Evolutionary conservation across 805 yeast genomes (phyloP).

Genomic region (Wickerhamiella kazuoi): DNA sequence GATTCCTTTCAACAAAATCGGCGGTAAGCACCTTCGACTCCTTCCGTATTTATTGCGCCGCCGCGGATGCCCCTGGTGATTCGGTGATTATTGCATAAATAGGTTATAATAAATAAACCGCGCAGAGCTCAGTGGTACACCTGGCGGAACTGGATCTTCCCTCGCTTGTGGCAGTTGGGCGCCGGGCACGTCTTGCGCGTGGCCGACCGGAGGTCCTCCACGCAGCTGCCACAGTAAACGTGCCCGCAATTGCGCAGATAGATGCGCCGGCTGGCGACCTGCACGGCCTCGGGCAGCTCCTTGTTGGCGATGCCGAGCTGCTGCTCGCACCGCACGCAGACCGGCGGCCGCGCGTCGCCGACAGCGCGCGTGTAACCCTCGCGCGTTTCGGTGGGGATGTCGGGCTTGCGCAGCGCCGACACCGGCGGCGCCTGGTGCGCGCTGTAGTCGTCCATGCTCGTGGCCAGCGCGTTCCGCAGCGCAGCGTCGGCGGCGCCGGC

Average conservation of each 20-base stretch:
- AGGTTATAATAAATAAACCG: no score
- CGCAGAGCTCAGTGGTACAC: not conserved
- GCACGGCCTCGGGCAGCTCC: conserved; percentile 1
- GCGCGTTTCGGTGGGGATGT: not conserved
- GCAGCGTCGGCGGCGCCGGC: no score
- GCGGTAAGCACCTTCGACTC: no score
- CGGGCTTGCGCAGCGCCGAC: not conserved
- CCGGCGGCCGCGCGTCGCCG: conserved; percentile 24
- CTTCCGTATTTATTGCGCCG: no score
- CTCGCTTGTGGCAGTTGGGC: not conserved
- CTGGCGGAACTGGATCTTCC: not conserved
- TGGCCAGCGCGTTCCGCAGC: conserved; percentile 2
- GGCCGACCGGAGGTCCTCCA: conserved; percentile 29
- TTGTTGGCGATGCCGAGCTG: conserved; percentile 35
- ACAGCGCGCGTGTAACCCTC: conserved; percentile 17
- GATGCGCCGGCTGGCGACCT: conserved; percentile 17
- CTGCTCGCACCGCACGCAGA: conserved; percentile 56
- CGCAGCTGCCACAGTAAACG: conserved; percentile 73
- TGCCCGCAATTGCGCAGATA: conserved; percentile 67
- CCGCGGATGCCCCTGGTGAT: no score
- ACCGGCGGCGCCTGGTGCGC: not conserved
- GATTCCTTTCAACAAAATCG: no score
- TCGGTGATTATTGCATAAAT: no score
- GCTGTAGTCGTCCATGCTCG: conserved; percentile 1
- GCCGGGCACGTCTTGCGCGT: not conserved